A percentile compares a stretch with the other conserved stretches of the same genome.
Evolutionary conservation across 2,329 filamentous ascomycete genomes (phyloP).

Genomic region (Ampelomyces quisqualis): DNA sequence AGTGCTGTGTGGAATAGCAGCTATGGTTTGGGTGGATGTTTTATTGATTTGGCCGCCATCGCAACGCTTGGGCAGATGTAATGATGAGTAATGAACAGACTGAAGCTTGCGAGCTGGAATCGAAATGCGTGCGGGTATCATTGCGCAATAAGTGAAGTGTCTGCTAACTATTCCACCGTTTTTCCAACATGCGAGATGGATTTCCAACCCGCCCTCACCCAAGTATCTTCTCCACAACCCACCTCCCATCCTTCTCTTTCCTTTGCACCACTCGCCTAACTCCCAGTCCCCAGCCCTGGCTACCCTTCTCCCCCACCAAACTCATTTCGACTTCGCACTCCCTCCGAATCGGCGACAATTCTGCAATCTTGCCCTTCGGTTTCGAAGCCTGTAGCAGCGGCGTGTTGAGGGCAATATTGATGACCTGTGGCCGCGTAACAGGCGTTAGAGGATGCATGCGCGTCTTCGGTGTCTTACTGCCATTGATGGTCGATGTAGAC

Average conservation of each 20-base stretch:
- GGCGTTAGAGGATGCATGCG: constrained; percentile 87
- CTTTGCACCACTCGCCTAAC: constrained; percentile 81
- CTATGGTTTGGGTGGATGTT: background rate
- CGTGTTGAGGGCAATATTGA: constrained; percentile 78
- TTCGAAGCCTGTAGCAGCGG: constrained; percentile 83
- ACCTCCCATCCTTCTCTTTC: constrained; percentile 66
- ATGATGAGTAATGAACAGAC: background rate
- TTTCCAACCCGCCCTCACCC: constrained; percentile 12
- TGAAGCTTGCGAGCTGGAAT: no score
- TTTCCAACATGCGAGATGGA: no score
- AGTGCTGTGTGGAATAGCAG: background rate
- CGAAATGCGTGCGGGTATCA: background rate
- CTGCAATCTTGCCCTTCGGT: constrained; percentile 77
- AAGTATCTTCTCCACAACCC: constrained; percentile 65
- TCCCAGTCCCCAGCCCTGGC: constrained; percentile 79
- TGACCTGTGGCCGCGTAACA: constrained; percentile 72
- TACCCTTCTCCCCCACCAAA: constrained; percentile 66
- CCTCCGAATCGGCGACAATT: constrained; percentile 55
- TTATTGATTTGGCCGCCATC: no score
- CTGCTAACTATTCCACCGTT: background rate
- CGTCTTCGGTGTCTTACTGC: constrained; percentile 57
- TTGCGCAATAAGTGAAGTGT: background rate
- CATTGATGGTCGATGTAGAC: constrained; percentile 48
- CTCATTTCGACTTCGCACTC: constrained; percentile 84
- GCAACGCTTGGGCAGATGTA: background rate